phyloP scores from a whole-genome alignment of 176 grass and related monocot genomes.

The Musa schizocarpa region DNA sequence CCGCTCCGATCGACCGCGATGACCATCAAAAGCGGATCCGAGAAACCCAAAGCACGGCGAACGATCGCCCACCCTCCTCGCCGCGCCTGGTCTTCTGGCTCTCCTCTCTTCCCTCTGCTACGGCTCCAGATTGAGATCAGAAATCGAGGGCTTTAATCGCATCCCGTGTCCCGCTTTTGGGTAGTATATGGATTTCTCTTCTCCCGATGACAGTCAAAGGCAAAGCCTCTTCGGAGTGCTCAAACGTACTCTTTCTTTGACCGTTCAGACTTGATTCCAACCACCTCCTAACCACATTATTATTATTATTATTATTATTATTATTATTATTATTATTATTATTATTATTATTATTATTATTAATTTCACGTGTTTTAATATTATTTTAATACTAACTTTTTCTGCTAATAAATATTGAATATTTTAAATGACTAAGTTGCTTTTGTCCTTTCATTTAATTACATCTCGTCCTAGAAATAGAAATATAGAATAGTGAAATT shows the following conservation, averaged over 20 bases:
- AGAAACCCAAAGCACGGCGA: neutral
- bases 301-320: neutral
- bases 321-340: neutral
- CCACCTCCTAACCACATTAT: neutral
- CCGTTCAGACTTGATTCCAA: neutral
- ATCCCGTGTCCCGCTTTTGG: neutral
- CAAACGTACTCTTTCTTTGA: slow-evolving; percentile 6
- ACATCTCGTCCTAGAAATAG: no score
- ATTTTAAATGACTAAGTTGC: no score
- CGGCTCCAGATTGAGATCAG: neutral
- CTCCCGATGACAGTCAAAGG: slow-evolving; percentile 15
- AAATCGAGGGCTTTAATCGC: neutral
- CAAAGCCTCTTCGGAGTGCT: neutral
- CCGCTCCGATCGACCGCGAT: neutral
- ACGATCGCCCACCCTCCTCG: neutral
- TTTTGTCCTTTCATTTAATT: no score
- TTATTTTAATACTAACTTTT: neutral
- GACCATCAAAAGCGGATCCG: neutral
- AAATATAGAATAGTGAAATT: no score
- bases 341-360: neutral
- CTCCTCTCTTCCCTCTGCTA: neutral
- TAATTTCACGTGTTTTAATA: neutral
- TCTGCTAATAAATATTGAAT: no score
- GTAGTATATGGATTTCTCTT: neutral
- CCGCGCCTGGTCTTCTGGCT: neutral